Base-by-base conservation (phyloP, 2,329 filamentous ascomycete genomes). In the Hypoxylon sp. region DNA sequence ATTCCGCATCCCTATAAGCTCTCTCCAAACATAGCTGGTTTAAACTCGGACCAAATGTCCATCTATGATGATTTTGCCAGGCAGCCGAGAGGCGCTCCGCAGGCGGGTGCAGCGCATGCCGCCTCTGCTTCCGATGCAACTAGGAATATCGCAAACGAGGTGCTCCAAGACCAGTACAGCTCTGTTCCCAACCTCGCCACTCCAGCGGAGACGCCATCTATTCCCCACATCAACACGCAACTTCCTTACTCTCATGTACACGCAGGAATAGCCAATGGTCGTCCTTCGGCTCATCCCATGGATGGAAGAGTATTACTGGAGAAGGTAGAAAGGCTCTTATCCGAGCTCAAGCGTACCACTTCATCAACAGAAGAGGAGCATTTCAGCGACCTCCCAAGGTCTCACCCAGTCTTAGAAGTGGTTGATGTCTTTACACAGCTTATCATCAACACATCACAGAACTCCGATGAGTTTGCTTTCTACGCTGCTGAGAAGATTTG, bases 61-160 rank as follows among this genome's bases (percentile, higher is more conserved):
- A 96, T 99, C 25, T 99, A 99, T 75, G 94, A 98, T 74, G 94
- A 98, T 68, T 99, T 99, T 78, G 93, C 93, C 8, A 87, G 94
- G 60, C 93, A 97, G 76, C 90, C 93, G 27, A 90, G 93, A 60
- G 87, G 85, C 75, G 77, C 84, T 75, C 71, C 84, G 66, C 78
- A 89, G 81, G 76, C 84, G 75, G 75, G 88, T 78, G 77, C 88
- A 1, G 81, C 83, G 3, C 88, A 90, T 70, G 82, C 82, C 14
- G 80, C 87, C 9, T 87, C 88, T 1, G 78, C 84, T 1, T 89
- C 88, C 1, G 88, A 90, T 73, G 82, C 87, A 4, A 88, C 86
- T 1, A 82, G 88, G 62, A 86, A 86, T 5, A 80, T 90, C 60
- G 85, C 88, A 19, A 90, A 90, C 63, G 88, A 90, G 63, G 83